Evolutionary conservation across 768 basidiomycete genomes (phyloP).

Genomic region (Mycena amicta): DNA sequence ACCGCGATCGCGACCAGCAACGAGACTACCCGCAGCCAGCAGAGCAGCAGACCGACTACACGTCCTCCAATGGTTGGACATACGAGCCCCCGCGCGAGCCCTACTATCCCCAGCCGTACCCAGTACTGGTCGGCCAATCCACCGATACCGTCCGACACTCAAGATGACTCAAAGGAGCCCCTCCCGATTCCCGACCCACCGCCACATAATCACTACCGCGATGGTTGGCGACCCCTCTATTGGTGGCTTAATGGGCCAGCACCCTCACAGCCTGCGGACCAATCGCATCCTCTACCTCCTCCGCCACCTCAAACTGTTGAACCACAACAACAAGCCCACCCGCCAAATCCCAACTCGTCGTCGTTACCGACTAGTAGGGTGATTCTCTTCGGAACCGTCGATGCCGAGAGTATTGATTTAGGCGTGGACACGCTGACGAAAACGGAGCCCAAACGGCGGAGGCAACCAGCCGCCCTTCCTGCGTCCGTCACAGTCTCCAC

Average conservation of each 20-base stretch:
- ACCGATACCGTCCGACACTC: background rate
- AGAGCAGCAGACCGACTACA: no score
- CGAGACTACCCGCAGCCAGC: background rate
- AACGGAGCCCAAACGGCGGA: background rate
- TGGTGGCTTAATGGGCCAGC: background rate
- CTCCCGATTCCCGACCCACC: no score
- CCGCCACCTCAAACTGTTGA: background rate
- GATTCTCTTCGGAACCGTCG: background rate
- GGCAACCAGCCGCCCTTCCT: background rate
- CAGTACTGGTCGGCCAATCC: slow-evolving; percentile 2
- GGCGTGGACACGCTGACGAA: background rate
- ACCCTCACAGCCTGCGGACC: background rate
- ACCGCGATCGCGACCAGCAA: background rate
- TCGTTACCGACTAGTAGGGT: background rate
- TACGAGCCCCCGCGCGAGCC: background rate
- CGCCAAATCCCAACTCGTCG: background rate
- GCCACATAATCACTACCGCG: slow-evolving; percentile 1
- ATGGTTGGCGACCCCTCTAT: background rate
- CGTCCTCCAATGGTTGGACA: background rate
- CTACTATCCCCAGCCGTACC: background rate
- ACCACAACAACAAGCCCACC: background rate
- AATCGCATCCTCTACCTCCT: background rate
- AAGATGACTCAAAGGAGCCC: background rate
- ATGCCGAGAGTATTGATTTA: background rate
- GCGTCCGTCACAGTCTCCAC: background rate